Evolutionary conservation across 208 protist species (phyloP).

Genomic region (Leishmania aethiopica): DNA sequence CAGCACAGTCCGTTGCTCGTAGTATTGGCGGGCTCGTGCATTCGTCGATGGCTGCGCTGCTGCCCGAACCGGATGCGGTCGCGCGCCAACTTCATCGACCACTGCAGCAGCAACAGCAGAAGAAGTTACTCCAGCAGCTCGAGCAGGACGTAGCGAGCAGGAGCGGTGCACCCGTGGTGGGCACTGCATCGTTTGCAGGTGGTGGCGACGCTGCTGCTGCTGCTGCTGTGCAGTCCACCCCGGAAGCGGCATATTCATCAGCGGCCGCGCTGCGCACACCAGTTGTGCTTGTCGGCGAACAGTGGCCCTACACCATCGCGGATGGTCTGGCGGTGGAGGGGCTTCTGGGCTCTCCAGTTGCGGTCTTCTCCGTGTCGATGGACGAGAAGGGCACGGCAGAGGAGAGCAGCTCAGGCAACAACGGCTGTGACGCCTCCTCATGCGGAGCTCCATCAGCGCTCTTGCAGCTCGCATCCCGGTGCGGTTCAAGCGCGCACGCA

Average conservation of each 20-base stretch:
- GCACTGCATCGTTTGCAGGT: neutral
- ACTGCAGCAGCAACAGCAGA: constrained; percentile 3
- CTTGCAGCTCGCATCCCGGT: neutral
- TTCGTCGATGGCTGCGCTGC: neutral
- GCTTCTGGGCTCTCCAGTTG: constrained; percentile 5
- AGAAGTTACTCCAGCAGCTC: neutral
- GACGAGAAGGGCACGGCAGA: neutral
- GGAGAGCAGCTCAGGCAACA: neutral
- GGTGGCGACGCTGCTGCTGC: neutral
- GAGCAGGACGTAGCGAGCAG: neutral
- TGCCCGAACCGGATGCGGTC: neutral
- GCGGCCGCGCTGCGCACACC: neutral
- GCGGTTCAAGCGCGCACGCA: constrained; percentile 1
- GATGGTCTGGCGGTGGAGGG: constrained; percentile 15
- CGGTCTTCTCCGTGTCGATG: constrained; percentile 5
- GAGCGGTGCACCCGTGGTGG: neutral
- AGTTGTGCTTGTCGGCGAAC: constrained; percentile 1
- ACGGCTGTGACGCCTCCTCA: neutral
- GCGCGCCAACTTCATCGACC: neutral
- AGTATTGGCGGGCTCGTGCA: neutral
- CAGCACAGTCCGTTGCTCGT: constrained; percentile 2
- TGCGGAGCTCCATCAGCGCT: neutral
- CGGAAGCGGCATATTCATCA: neutral
- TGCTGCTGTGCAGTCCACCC: neutral
- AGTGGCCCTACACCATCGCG: constrained; percentile 8